Percentiles rank a stretch among this genome's conserved stretches.
Evolutionary conservation across 176 grass and related monocot species (phyloP).

Genomic region (Bromus sterilis): DNA sequence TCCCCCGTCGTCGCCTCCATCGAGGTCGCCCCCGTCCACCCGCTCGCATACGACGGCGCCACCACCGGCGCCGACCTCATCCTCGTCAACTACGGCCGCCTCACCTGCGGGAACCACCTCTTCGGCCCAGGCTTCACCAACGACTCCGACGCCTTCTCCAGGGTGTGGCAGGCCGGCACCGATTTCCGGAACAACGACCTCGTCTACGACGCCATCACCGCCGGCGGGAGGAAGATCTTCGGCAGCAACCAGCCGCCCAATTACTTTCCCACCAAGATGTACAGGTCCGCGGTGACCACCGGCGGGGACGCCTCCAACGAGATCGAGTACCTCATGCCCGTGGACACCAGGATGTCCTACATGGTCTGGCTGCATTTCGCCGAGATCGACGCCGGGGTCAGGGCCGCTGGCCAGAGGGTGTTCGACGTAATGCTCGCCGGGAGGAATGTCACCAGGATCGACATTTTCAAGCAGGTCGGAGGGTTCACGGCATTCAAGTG

Average conservation of each 20-base stretch:
- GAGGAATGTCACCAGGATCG: conserved; percentile 66
- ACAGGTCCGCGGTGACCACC: conserved; percentile 79
- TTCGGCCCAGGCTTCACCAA: conserved; percentile 89
- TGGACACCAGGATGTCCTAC: conserved; percentile 79
- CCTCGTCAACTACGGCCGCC: conserved; percentile 92
- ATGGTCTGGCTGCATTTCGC: conserved; percentile 99
- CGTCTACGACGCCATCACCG: conserved; percentile 58
- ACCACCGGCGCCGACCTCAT: conserved; percentile 60
- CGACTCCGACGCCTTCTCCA: conserved; percentile 66
- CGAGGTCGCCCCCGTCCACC: conserved; percentile 72
- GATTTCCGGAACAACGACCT: conserved; percentile 52
- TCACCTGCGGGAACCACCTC: conserved; percentile 53
- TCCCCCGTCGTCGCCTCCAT: conserved; percentile 77
- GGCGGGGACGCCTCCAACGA: conserved; percentile 35
- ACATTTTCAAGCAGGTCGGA: conserved; percentile 91
- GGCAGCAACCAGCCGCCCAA: conserved; percentile 92
- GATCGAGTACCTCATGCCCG: conserved; percentile 80
- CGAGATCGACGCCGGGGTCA: conserved; percentile 64
- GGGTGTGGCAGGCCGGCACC: conserved; percentile 83
- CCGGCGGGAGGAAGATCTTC: conserved; percentile 57
- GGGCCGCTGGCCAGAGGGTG: conserved; percentile 50
- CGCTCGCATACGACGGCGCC: conserved; percentile 74
- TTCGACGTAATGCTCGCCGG: conserved; percentile 72
- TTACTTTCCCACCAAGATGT: conserved; percentile 91
- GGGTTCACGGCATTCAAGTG: conserved; percentile 92